Evolutionary conservation across 805 yeast species (phyloP).

Genomic region (Ascoidea asiatica): DNA sequence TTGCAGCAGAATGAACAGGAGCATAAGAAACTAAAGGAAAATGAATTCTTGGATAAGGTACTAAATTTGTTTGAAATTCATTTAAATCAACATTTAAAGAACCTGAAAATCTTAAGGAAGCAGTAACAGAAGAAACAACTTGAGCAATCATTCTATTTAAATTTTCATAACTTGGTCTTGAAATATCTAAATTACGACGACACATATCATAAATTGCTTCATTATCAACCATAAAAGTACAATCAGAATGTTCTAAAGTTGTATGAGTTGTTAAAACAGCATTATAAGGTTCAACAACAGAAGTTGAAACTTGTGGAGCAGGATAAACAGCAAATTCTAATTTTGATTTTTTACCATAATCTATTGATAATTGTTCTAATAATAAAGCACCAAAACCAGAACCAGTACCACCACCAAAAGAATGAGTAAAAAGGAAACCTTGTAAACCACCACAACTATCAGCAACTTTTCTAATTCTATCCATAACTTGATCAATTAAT

Average conservation of each 20-base stretch:
- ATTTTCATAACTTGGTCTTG: slow-evolving; percentile 80
- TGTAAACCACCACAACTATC: slow-evolving; percentile 97
- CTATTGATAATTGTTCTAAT: slow-evolving; percentile 81
- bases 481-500: slow-evolving; percentile 83
- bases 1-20: slow-evolving; percentile 81
- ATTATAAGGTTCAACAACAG: slow-evolving; percentile 97
- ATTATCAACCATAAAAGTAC: slow-evolving; percentile 98
- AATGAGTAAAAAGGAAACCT: slow-evolving; percentile 93
- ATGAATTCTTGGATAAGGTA: slow-evolving; percentile 98
- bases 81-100: slow-evolving; percentile 93
- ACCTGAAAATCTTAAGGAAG: slow-evolving; percentile 94
- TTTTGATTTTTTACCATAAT: slow-evolving; percentile 93
- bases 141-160: slow-evolving; percentile 91
- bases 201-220: slow-evolving; percentile 99
- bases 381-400: slow-evolving; percentile 93
- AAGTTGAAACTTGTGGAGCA: slow-evolving; percentile 92
- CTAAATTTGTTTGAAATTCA: slow-evolving; percentile 97
- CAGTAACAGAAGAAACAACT: slow-evolving; percentile 95
- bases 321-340: slow-evolving; percentile 97
- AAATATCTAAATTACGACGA: slow-evolving; percentile 84
- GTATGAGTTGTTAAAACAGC: slow-evolving; percentile 95
- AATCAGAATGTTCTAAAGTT: slow-evolving; percentile 95
- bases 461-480: slow-evolving; percentile 87
- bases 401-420: slow-evolving; percentile 99
- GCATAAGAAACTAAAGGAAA: slow-evolving; percentile 98